Conservation (phyloP, 345 rosid species). For the Eucalyptus albens region DNA sequence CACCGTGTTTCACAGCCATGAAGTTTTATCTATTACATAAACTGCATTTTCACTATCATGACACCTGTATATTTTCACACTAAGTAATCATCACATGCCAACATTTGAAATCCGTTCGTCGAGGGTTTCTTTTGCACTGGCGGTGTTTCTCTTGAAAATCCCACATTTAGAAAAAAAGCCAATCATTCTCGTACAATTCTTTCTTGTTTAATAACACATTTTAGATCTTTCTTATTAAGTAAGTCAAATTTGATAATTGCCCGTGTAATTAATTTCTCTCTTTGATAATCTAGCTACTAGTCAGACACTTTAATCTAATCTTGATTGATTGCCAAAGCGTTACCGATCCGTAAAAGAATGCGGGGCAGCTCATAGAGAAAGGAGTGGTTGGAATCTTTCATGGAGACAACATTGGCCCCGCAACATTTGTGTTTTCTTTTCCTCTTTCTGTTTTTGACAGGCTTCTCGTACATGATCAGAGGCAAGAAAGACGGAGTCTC, state of each 20-base stretch:
- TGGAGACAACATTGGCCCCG: not conserved
- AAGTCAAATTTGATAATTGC: not conserved
- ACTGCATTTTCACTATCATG: not conserved
- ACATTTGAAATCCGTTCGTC: not conserved
- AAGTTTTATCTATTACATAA: not conserved
- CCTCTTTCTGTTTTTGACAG: not conserved
- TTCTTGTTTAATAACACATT: not conserved
- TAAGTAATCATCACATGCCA: not conserved
- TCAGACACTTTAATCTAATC: not conserved
- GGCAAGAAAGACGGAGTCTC: not conserved
- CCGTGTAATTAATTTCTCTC: not conserved
- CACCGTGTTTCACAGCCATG: not conserved
- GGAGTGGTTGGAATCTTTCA: not conserved
- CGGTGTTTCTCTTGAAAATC: not conserved
- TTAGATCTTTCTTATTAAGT: not conserved
- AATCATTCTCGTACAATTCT: not conserved
- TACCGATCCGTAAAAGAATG: not conserved
- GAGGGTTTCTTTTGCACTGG: not conserved
- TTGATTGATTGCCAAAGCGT: not conserved
- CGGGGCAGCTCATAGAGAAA: not conserved
- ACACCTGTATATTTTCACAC: not conserved
- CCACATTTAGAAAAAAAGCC: not conserved
- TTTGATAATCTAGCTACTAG: not conserved
- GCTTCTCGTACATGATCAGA: not conserved
- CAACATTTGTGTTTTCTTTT: not conserved